Conservation (phyloP, 1,284 basidiomycete genomes). For the Fomitopsis pinicola region DNA sequence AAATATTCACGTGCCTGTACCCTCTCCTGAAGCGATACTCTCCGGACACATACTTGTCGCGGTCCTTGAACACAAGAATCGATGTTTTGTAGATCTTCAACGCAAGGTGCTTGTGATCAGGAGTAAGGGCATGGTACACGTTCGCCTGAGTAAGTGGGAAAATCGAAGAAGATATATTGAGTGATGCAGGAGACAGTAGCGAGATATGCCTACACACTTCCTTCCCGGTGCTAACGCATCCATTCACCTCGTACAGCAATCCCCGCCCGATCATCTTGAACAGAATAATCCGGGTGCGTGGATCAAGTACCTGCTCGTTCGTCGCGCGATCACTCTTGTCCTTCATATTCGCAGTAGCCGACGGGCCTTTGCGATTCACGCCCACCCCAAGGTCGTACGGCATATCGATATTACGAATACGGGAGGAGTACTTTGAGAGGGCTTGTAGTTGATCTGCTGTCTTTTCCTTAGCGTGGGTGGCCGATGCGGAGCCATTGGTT, state of each 20-base stretch:
- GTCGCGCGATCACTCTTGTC: conserved; percentile 95
- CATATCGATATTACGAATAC: conserved; percentile 63
- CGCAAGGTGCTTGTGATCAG: conserved; percentile 66
- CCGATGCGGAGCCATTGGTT: conserved; percentile 1
- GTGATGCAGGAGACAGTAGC: background rate
- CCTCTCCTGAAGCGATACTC: conserved; percentile 94
- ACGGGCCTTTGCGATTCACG: conserved; percentile 86
- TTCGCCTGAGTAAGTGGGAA: conserved; percentile 61
- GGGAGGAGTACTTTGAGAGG: conserved; percentile 66
- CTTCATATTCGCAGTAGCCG: conserved; percentile 80
- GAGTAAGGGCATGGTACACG: conserved; percentile 83
- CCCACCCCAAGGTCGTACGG: conserved; percentile 79
- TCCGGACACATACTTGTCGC: conserved; percentile 89
- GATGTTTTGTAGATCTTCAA: conserved; percentile 99
- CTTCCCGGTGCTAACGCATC: conserved; percentile 94
- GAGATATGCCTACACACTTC: conserved; percentile 53
- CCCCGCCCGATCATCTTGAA: conserved; percentile 93
- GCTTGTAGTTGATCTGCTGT: conserved; percentile 65
- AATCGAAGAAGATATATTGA: background rate
- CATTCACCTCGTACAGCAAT: conserved; percentile 83
- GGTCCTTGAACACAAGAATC: conserved; percentile 95
- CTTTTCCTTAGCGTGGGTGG: conserved; percentile 39
- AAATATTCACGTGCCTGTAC: conserved; percentile 45
- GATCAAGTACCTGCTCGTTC: conserved; percentile 91
- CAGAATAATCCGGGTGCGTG: conserved; percentile 84